Evolutionary conservation across 352 stramenopile genomes (phyloP).

Genomic region (Globisporangium sylvaticum): DNA sequence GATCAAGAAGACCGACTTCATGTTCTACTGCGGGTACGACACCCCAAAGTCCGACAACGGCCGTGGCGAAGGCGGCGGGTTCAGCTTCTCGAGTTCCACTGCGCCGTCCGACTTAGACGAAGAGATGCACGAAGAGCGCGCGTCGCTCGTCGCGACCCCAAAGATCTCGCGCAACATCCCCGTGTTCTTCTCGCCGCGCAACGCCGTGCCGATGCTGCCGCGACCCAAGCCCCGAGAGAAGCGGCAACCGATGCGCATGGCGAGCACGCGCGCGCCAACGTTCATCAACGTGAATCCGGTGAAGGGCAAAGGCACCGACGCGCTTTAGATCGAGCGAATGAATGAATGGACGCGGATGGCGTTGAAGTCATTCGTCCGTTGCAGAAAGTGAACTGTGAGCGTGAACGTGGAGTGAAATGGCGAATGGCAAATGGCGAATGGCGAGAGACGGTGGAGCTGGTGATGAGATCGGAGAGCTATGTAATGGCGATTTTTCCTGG

Average conservation of each 20-base stretch:
- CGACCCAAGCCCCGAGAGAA: conserved; percentile 17
- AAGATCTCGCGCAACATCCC: conserved; percentile 46
- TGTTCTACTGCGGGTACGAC: conserved; percentile 54
- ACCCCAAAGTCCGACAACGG: conserved; percentile 31
- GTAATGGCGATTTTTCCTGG: too few relatives aligned
- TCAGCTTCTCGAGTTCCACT: conserved; percentile 19
- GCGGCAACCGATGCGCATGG: conserved; percentile 7
- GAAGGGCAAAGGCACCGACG: conserved; percentile 7
- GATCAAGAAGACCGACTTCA: conserved; percentile 37
- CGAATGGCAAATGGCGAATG: not conserved
- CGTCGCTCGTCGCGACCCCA: conserved; percentile 25
- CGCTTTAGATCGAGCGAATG: conserved; percentile 7
- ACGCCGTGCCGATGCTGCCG: conserved; percentile 29
- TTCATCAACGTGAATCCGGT: conserved; percentile 16
- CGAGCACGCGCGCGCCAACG: conserved; percentile 7
- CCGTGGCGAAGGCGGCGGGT: conserved; percentile 26
- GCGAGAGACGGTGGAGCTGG: not conserved
- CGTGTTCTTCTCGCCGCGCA: conserved; percentile 48
- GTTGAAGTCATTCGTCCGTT: too few relatives aligned
- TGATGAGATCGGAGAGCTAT: not conserved
- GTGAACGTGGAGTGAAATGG: not conserved
- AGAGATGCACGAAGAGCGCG: conserved; percentile 17
- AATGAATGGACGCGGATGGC: not conserved
- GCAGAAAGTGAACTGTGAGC: not conserved
- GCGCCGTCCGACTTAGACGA: conserved; percentile 12